These are phyloP conservation scores for Aureobasidium sp. DNA, from an alignment of 2,329 filamentous ascomycete species.

Conservation along the genomic window DNA sequence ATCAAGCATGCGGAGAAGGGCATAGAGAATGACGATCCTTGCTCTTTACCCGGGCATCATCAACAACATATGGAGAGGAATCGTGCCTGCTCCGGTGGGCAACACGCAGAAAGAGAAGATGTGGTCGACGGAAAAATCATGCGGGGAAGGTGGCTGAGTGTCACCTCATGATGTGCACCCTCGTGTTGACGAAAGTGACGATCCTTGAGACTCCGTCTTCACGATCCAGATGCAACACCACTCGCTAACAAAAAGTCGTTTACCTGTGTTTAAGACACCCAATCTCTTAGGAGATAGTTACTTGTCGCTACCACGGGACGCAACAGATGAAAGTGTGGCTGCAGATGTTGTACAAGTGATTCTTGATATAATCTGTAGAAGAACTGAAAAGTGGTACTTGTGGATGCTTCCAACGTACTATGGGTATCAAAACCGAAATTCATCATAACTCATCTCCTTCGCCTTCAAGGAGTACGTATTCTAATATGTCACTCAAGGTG, in stretches of 20 bases:
- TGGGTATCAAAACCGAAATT: constrained; percentile 10
- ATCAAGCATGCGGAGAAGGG: neutral
- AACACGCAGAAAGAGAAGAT: neutral
- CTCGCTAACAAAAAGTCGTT: no score
- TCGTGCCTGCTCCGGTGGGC: neutral
- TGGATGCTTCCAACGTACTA: constrained; percentile 1
- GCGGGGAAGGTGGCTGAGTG: neutral
- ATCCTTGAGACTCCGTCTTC: no score
- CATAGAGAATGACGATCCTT: neutral
- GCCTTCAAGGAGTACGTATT: constrained; percentile 81
- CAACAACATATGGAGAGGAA: no score
- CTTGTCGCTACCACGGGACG: no score
- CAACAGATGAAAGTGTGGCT: neutral
- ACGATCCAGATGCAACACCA: neutral
- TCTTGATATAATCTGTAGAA: neutral
- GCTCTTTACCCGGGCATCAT: neutral
- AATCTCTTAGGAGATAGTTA: no score
- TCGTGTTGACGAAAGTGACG: neutral
- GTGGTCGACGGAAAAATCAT: neutral
- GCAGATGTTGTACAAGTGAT: neutral
- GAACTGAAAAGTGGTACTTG: constrained; percentile 6
- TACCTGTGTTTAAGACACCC: no score
- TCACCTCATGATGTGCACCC: neutral
- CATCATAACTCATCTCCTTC: constrained; percentile 14
- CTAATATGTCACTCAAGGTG: constrained; percentile 90